These are phyloP conservation scores for Asterionellopsis glacialis DNA, from an alignment of 108 stramenopile genomes.

Conservation along the genomic window DNA sequence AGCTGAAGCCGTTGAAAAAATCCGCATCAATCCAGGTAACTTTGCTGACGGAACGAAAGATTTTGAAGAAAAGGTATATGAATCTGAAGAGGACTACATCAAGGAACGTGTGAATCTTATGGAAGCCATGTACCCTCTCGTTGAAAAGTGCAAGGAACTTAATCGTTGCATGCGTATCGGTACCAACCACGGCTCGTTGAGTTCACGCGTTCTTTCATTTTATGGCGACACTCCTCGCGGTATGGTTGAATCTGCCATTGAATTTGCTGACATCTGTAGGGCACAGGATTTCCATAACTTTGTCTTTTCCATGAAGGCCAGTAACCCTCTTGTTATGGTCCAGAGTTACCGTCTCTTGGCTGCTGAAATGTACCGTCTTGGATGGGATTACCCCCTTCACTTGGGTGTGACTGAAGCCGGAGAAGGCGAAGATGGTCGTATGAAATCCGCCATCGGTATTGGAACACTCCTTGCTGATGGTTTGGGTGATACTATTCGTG, in stretches of 20 bases:
- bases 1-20: constrained; percentile 94
- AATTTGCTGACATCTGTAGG: constrained; percentile 96
- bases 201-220: constrained; percentile 84
- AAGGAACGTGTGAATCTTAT: constrained; percentile 76
- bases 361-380: constrained; percentile 86
- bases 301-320: constrained; percentile 98
- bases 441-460: constrained; percentile 97
- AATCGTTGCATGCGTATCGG: constrained; percentile 95
- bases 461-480: constrained; percentile 94
- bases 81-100: constrained; percentile 82
- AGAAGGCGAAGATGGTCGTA: constrained; percentile 98
- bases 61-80: constrained; percentile 90
- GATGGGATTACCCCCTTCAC: constrained; percentile 97
- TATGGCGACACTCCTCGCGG: constrained; percentile 97
- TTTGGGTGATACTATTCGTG: constrained; percentile 94
- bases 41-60: constrained; percentile 94
- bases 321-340: constrained; percentile 97
- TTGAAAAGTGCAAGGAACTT: constrained; percentile 89
- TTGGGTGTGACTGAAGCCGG: constrained; percentile 97
- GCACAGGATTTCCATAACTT: constrained; percentile 95
- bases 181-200: constrained; percentile 93
- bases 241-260: constrained; percentile 96
- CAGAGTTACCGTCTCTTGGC: constrained; percentile 92
- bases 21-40: constrained; percentile 97
- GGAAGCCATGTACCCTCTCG: constrained; percentile 85